Conservation (phyloP, 495 filamentous ascomycete genomes). For the Cercophora sp. region DNA sequence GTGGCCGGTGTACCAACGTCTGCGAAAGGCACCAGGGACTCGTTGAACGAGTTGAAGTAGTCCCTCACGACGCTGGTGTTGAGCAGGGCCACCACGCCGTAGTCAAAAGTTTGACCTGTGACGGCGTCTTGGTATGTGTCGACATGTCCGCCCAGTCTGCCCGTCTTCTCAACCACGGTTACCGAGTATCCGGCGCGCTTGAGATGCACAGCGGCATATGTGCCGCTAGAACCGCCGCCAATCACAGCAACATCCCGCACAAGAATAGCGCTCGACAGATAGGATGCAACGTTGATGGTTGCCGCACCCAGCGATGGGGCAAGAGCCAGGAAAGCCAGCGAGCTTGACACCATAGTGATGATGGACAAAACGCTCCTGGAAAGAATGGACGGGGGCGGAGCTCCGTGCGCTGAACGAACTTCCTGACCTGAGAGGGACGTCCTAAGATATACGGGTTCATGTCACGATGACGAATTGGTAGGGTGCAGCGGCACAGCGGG, state of each 20-base stretch:
- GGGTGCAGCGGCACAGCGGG: too few relatives aligned
- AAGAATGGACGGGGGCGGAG: too few relatives aligned
- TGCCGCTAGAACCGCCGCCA: constrained; percentile 2
- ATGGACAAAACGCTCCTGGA: too few relatives aligned
- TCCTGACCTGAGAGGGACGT: too few relatives aligned
- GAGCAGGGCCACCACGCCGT: background rate
- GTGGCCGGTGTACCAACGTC: background rate
- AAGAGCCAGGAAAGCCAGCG: too few relatives aligned
- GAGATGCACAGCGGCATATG: background rate
- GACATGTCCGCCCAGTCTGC: background rate
- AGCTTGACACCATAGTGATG: too few relatives aligned
- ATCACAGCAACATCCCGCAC: background rate
- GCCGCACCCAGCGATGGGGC: too few relatives aligned
- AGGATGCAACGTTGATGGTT: background rate
- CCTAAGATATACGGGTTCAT: too few relatives aligned
- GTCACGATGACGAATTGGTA: too few relatives aligned
- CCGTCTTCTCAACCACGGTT: background rate
- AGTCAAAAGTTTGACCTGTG: background rate
- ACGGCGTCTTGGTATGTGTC: background rate
- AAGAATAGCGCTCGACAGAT: background rate
- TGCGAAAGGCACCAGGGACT: background rate
- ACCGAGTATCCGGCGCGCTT: background rate
- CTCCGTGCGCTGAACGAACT: too few relatives aligned
- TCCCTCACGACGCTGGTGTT: background rate
- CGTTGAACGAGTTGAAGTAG: background rate